Evolutionary conservation across 2,329 filamentous ascomycete species (phyloP).

Genomic region (Rutstroemia sp.): DNA sequence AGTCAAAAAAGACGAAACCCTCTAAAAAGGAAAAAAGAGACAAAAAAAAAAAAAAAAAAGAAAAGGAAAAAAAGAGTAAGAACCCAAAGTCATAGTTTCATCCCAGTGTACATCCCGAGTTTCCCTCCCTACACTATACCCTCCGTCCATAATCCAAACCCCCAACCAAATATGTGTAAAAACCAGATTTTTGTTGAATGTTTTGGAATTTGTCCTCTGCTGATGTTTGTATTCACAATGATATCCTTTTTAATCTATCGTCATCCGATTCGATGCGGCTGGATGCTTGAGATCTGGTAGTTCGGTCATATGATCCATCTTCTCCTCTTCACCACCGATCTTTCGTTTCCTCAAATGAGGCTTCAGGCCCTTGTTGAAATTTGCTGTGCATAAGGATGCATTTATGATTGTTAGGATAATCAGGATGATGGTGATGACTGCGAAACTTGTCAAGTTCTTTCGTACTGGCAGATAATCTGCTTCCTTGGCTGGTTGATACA

Average conservation of each 20-base stretch:
- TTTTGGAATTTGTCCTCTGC: neutral
- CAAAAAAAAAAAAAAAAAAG: neutral
- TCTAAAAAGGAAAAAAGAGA: neutral
- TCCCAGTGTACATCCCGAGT: neutral
- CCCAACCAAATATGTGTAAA: neutral
- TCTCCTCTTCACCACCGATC: conserved; percentile 40
- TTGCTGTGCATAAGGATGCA: conserved; percentile 78
- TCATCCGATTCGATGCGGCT: conserved; percentile 39
- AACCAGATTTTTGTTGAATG: neutral
- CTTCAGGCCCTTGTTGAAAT: conserved; percentile 87
- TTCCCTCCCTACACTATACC: neutral
- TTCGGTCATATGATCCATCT: conserved; percentile 41
- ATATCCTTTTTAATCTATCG: conserved; percentile 34
- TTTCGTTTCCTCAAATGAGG: conserved; percentile 65
- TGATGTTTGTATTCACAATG: neutral
- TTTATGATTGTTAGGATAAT: conserved; percentile 85
- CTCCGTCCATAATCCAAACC: neutral
- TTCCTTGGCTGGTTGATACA: conserved; percentile 63
- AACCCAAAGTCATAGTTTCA: neutral
- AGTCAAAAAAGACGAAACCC: neutral
- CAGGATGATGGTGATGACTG: conserved; percentile 82
- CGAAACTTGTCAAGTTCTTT: conserved; percentile 85
- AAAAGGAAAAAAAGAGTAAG: neutral
- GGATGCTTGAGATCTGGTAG: conserved; percentile 33
- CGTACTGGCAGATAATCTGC: conserved; percentile 68